Evolutionary conservation across 495 filamentous ascomycete genomes (phyloP), one percentile per base, ranked within the genome.

Genomic region (Monascus purpureus): DNA sequence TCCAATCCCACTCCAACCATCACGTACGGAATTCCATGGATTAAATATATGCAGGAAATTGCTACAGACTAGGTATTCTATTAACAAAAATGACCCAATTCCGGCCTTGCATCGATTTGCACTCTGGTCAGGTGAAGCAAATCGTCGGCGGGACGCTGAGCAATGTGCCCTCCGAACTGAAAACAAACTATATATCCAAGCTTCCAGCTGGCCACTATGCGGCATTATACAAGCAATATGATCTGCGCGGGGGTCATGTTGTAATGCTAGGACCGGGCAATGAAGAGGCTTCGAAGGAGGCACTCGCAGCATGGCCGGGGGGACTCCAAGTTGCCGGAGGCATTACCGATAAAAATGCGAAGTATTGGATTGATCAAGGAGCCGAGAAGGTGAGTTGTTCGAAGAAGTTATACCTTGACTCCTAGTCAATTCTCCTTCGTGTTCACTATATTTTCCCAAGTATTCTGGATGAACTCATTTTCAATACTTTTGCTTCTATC

Each of bases 241-340:
- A 57, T 20, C 61, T 94, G 8, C 65, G 61, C 0, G 92, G 92
- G 8, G 86, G 75, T 2, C 90, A 97, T 55, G 84, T 96, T 17
- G 93, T 97, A 40, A 93, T 93, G 77, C 75, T 97, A 15, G 92
- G 92, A 0, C 78, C 81, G 2, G 82, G 79, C 0, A 95, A 94
- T 55, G 72, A 78, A 0, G 73, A 71, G 1, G 85, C 85, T 1
- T 87, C 88, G 0, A 62, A 61, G 34, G 80, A 86, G 47, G 76
- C 90, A 1, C 47, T 94, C 29, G 55, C 47, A 8, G 68, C 71
- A 0, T 97, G 92, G 92, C 77, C 76, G 1, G 64, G 61, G 2
- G 73, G 68, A 0, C 47, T 94, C 32, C 92, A 96, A 52, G 71
- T 95, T 26, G 92, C 92, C 12, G 92, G 90, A 2, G 92, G 92